A percentile compares a stretch with the other conserved stretches of the same genome.
These are phyloP conservation scores for Aspergillus saccharolyticus DNA, from an alignment of 495 filamentous ascomycete genomes.

Conservation along the genomic window DNA sequence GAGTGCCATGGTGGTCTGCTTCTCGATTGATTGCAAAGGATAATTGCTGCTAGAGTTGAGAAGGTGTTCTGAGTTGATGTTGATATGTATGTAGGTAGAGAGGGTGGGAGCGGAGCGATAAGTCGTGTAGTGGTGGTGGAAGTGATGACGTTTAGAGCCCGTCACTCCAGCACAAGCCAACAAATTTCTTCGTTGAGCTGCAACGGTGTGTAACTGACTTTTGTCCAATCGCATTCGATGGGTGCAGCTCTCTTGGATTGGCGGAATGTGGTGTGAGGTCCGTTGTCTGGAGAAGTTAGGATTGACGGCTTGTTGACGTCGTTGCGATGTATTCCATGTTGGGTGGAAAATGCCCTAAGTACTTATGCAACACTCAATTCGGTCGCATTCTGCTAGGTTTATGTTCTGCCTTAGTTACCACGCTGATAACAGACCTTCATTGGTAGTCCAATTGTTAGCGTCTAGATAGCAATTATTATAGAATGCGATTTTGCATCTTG, in stretches of 20 bases:
- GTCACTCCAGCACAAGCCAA: not conserved
- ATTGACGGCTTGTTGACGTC: not conserved
- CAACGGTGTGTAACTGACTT: not conserved
- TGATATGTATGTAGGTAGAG: not conserved
- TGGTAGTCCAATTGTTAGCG: too few relatives aligned
- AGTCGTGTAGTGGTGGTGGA: not conserved
- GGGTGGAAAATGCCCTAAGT: too few relatives aligned
- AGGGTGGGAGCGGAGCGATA: not conserved
- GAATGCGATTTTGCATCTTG: too few relatives aligned
- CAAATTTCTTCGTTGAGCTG: not conserved
- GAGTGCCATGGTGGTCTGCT: conserved; percentile 20
- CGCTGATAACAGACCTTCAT: too few relatives aligned
- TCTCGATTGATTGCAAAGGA: not conserved
- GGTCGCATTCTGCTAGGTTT: too few relatives aligned
- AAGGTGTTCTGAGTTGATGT: not conserved
- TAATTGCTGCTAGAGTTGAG: not conserved
- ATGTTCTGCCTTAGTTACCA: too few relatives aligned
- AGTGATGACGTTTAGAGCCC: not conserved
- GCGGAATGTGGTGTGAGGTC: not conserved
- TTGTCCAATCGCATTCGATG: not conserved
- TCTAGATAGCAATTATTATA: too few relatives aligned
- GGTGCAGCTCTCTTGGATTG: not conserved
- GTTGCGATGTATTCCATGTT: not conserved
- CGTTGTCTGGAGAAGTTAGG: not conserved
- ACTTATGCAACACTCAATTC: too few relatives aligned